Evolutionary conservation across 2,329 filamentous ascomycete genomes (phyloP), one percentile per base, ranked within the genome.

Genomic region (Cucurbitaria berberidis): DNA sequence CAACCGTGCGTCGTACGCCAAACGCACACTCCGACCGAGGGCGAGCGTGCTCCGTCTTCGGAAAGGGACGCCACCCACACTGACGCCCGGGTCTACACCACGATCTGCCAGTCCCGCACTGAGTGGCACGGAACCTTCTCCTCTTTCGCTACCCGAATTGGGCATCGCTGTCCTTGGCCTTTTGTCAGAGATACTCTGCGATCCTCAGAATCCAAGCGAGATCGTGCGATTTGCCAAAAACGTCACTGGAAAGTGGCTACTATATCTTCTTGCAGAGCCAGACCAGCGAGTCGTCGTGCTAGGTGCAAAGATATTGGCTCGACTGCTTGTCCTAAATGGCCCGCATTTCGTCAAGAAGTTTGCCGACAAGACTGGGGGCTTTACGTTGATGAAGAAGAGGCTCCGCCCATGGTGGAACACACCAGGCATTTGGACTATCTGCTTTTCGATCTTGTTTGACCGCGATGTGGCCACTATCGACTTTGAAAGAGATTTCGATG

Each of bases 231-330:
- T 99, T 79, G 91, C 92, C 5, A 90, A 89, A 68, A 96, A 93
- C 1, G 93, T 99, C 8, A 97, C 93, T 19, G 96, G 96, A 64
- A 96, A 96, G 88, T 97, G 93, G 93, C 83, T 96, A 13, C 79
- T 99, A 13, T 96, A 97, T 74, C 84, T 99, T 13, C 82, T 98
- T 45, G 91, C 91, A 7, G 93, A 97, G 70, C 86, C 90, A 56
- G 90, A 98, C 53, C 83, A 90, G 5, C 89, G 92, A 61, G 88
- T 96, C 19, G 89, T 97, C 10, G 82, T 92, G 13, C 84, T 92
- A 45, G 91, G 90, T 13, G 84, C 87, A 62, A 93, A 89, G 67
- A 93, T 99, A 46, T 79, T 99, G 21, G 88, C 91, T 21, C 86
- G 92, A 32, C 82, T 97, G 3, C 80, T 99, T 5, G 86, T 93